Evolutionary conservation across 306 rosid genomes (phyloP).

Genomic region (Datisca glomerata): DNA sequence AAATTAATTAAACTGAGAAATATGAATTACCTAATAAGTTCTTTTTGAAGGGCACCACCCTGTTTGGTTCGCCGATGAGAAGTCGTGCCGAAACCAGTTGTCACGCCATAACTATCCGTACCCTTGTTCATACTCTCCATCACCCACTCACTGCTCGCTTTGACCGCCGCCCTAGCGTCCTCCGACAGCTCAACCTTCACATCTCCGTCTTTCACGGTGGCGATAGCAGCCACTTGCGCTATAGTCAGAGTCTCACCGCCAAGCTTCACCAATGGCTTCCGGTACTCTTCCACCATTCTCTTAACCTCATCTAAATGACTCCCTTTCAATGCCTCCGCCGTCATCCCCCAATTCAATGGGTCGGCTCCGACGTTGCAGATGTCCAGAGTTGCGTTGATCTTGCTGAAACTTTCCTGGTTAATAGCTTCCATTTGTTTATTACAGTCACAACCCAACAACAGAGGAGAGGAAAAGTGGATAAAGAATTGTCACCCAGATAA

Average conservation of each 20-base stretch:
- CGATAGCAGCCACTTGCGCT: background rate
- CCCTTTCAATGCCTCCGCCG: background rate
- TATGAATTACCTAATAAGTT: constrained; percentile 71
- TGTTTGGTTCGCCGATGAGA: constrained; percentile 80
- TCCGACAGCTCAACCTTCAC: no score
- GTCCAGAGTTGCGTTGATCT: no score
- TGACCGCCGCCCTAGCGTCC: background rate
- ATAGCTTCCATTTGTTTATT: no score
- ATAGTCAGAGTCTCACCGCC: background rate
- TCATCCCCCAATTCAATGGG: constrained; percentile 2
- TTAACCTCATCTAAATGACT: background rate
- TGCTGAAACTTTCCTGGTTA: no score
- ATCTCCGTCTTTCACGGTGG: background rate
- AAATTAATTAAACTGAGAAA: no score
- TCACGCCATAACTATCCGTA: constrained; percentile 76
- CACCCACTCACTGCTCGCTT: background rate
- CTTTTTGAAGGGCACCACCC: constrained; percentile 85
- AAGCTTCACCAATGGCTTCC: background rate
- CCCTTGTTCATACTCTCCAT: constrained; percentile 22
- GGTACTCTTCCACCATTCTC: background rate
- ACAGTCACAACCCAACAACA: no score
- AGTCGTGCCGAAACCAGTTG: constrained; percentile 92
- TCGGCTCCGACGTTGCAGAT: no score
- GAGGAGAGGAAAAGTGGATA: no score
- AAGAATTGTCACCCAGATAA: no score